These are phyloP conservation scores for Leccinum fibrillosum DNA, from an alignment of 768 basidiomycete genomes.

Conservation along the genomic window DNA sequence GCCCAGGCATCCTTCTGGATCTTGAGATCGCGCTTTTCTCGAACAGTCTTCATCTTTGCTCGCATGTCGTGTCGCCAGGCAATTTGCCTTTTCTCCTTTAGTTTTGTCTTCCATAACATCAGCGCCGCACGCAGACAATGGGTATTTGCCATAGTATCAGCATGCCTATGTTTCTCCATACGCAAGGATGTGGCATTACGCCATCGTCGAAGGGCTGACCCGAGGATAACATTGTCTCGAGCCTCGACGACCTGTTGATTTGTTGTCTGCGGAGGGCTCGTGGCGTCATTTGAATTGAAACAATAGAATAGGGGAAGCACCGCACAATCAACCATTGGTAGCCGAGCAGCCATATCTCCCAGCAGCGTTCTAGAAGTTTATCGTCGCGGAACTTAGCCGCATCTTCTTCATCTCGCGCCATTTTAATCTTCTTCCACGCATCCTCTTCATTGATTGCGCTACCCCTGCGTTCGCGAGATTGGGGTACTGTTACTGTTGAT, in stretches of 20 bases:
- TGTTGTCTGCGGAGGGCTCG: slow-evolving; percentile 52
- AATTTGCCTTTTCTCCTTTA: slow-evolving; percentile 53
- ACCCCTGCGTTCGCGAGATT: slow-evolving; percentile 40
- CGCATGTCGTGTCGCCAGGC: slow-evolving; percentile 73
- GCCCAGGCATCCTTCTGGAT: slow-evolving; percentile 58
- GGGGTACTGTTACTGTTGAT: slow-evolving; percentile 12
- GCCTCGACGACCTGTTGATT: slow-evolving; percentile 66
- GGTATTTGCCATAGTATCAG: slow-evolving; percentile 41
- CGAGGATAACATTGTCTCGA: slow-evolving; percentile 61
- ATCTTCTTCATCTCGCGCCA: slow-evolving; percentile 64
- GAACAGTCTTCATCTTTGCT: slow-evolving; percentile 59
- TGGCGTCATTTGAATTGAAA: slow-evolving; percentile 13
- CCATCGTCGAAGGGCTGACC: slow-evolving; percentile 62
- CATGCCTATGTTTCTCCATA: slow-evolving; percentile 40
- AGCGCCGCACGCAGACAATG: slow-evolving; percentile 44
- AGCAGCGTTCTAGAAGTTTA: slow-evolving; percentile 63
- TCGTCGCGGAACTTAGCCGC: slow-evolving; percentile 69
- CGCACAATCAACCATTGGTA: slow-evolving; percentile 73
- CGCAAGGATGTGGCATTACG: slow-evolving; percentile 37
- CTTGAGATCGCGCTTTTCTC: slow-evolving; percentile 51
- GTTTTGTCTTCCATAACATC: slow-evolving; percentile 49
- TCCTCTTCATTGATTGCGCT: slow-evolving; percentile 66
- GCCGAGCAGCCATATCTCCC: slow-evolving; percentile 72
- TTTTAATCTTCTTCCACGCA: slow-evolving; percentile 74
- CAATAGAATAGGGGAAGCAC: slow-evolving; percentile 16